Conservation (phyloP, 2,329 filamentous ascomycete species). For the Rhynchosporium graminicola region DNA sequence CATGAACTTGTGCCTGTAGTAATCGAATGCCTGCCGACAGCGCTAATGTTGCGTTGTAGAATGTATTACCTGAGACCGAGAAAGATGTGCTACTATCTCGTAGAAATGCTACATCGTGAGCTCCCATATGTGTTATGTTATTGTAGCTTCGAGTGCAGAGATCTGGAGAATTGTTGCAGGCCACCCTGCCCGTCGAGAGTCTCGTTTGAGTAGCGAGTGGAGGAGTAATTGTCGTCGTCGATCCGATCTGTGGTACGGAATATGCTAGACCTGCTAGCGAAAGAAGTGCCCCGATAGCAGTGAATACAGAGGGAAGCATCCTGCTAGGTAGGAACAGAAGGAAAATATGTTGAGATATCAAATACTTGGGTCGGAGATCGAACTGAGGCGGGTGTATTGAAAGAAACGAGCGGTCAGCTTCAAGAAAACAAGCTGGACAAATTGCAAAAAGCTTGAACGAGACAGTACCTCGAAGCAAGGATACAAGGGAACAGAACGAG, state of each 20-base stretch:
- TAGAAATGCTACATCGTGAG: constrained; percentile 67
- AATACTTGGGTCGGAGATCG: background rate
- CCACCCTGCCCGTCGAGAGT: constrained; percentile 32
- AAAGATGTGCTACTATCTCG: constrained; percentile 47
- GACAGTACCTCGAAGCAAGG: background rate
- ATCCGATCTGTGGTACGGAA: constrained; percentile 31
- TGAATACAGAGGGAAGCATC: constrained; percentile 28
- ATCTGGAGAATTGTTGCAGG: constrained; percentile 78
- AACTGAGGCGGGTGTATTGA: background rate
- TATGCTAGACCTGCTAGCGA: constrained; percentile 29
- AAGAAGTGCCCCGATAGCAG: constrained; percentile 32
- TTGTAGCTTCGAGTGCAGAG: constrained; percentile 73
- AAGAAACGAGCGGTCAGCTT: background rate
- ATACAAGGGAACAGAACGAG: background rate
- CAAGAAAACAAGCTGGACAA: background rate
- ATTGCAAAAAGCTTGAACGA: background rate
- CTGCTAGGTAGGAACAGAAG: background rate
- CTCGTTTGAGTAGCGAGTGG: constrained; percentile 27
- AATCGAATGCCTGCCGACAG: constrained; percentile 64
- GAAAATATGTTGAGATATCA: background rate
- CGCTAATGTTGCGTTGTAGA: constrained; percentile 57
- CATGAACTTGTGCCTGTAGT: constrained; percentile 64
- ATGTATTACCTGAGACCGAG: constrained; percentile 56
- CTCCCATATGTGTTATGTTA: constrained; percentile 73
- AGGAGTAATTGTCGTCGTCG: constrained; percentile 21